A percentile compares a stretch with the other conserved stretches of the same genome.
Evolutionary conservation across 192 early-diverging fungal genomes (phyloP).

Genomic region (Backusella mclennaniae): DNA sequence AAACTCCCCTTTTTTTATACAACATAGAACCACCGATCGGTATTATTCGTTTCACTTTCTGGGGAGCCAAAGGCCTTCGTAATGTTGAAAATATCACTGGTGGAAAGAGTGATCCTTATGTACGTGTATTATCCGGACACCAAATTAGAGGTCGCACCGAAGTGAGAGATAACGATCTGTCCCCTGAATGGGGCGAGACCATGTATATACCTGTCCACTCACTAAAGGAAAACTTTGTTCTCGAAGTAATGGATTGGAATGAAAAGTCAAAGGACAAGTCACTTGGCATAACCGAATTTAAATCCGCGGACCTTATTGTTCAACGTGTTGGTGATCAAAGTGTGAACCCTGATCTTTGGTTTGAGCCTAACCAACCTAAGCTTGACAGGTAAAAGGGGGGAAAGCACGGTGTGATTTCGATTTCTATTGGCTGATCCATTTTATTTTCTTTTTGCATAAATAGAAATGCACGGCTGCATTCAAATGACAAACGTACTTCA

Average conservation of each 20-base stretch:
- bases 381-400: constrained; percentile 24
- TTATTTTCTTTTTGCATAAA: neutral
- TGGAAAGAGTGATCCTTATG: constrained; percentile 85
- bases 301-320: constrained; percentile 12
- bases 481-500: constrained; percentile 17
- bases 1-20: neutral
- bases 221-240: constrained; percentile 56
- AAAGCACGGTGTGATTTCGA: neutral
- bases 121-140: constrained; percentile 56
- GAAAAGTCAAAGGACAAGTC: constrained; percentile 67
- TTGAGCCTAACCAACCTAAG: constrained; percentile 15
- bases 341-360: constrained; percentile 23
- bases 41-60: constrained; percentile 66
- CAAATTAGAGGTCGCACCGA: constrained; percentile 61
- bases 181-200: constrained; percentile 83
- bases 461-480: constrained; percentile 32
- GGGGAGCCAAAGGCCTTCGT: constrained; percentile 64
- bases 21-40: constrained; percentile 58
- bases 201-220: constrained; percentile 76
- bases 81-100: constrained; percentile 12
- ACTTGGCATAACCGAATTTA: constrained; percentile 57
- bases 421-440: neutral
- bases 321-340: constrained; percentile 23
- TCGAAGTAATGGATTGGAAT: constrained; percentile 81
- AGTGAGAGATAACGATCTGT: constrained; percentile 64